Conservation (phyloP, 805 yeast species). For the Komagataella ulmi region DNA sequence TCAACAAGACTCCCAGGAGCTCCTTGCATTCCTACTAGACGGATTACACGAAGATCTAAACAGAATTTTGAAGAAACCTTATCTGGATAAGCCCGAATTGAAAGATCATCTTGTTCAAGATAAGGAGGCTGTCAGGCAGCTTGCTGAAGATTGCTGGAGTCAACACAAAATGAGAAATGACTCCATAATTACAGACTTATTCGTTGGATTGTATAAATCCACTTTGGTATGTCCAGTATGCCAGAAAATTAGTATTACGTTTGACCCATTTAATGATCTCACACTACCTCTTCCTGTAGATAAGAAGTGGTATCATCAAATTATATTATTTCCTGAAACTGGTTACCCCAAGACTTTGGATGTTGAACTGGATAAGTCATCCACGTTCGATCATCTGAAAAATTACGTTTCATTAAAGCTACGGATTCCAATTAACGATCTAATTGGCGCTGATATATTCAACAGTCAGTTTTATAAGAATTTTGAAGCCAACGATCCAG, state of each 20-base stretch:
- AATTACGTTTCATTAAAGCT: constrained; percentile 40
- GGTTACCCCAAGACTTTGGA: constrained; percentile 41
- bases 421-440: constrained; percentile 19
- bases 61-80: constrained; percentile 70
- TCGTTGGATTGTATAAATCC: constrained; percentile 84
- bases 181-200: constrained; percentile 72
- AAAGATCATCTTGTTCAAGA: constrained; percentile 47
- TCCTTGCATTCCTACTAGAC: constrained; percentile 76
- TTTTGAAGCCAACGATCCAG: constrained; percentile 42
- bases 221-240: constrained; percentile 85
- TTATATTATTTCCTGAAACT: constrained; percentile 48
- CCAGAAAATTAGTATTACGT: constrained; percentile 66
- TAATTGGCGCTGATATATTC: constrained; percentile 51
- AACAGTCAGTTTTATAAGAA: constrained; percentile 55
- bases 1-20: constrained; percentile 93
- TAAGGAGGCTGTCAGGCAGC: constrained; percentile 32
- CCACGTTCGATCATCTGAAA: constrained; percentile 53
- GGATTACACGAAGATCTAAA: constrained; percentile 89
- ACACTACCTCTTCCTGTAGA: constrained; percentile 81
- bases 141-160: constrained; percentile 73
- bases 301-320: constrained; percentile 54
- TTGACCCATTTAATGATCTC: constrained; percentile 86
- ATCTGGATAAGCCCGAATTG: constrained; percentile 77
- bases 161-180: constrained; percentile 72
- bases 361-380: constrained; percentile 56